Conservation (phyloP, 331 rosid genomes). For the Spiraea crenata region DNA sequence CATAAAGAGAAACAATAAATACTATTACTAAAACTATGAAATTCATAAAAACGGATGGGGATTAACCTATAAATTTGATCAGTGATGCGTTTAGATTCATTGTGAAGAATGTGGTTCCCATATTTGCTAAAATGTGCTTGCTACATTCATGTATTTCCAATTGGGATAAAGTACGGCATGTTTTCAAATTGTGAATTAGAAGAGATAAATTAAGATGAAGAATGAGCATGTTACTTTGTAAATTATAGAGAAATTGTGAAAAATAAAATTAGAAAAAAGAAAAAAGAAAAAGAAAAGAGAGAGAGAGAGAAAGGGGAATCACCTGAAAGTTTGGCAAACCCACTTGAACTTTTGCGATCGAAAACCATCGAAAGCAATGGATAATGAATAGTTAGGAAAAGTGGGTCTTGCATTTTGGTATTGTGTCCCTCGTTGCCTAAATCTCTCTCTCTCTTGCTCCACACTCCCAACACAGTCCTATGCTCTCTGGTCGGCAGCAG, state of each 20-base stretch:
- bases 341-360: constrained; percentile 25
- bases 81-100: too few relatives aligned
- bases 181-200: too few relatives aligned
- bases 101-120: too few relatives aligned
- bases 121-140: too few relatives aligned
- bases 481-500: constrained; percentile 32
- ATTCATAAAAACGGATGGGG: not conserved
- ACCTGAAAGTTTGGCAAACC: constrained; percentile 30
- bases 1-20: not conserved
- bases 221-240: too few relatives aligned
- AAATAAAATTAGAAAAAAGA: not conserved
- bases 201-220: too few relatives aligned
- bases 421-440: constrained; percentile 19
- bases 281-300: not conserved
- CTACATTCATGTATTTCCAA: too few relatives aligned
- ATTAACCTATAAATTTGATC: too few relatives aligned
- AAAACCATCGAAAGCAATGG: constrained; percentile 1
- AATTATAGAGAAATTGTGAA: not conserved
- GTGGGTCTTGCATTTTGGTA: not conserved
- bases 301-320: not conserved
- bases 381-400: not conserved
- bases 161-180: too few relatives aligned
- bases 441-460: constrained; percentile 10
- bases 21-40: not conserved
- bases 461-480: constrained; percentile 20